Percentiles rank a stretch among this genome's conserved stretches.
phyloP scores from a whole-genome alignment of 2,329 filamentous ascomycete species.

The Tolypocladium capitatum region DNA sequence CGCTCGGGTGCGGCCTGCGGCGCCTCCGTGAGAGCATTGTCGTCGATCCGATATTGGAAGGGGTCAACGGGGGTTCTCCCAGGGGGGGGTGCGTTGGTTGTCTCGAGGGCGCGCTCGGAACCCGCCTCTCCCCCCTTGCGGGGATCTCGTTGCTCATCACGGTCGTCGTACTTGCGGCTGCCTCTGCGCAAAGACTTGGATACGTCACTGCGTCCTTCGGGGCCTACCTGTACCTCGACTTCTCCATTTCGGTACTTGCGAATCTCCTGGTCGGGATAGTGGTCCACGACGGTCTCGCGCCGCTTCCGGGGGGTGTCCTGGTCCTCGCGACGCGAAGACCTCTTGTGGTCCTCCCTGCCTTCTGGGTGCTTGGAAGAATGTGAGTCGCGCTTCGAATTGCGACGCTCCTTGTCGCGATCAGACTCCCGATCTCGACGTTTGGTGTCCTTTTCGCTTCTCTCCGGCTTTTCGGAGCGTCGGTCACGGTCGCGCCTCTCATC shows the following conservation, averaged over 20 bases:
- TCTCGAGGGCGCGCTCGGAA: conserved; percentile 11
- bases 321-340: conserved; percentile 19
- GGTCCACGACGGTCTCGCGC: conserved; percentile 13
- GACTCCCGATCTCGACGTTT: conserved; percentile 7
- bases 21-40: conserved; percentile 23
- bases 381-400: conserved; percentile 17
- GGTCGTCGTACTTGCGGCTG: conserved; percentile 10
- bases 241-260: conserved; percentile 13
- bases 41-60: conserved; percentile 43
- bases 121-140: conserved; percentile 14
- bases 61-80: conserved; percentile 32
- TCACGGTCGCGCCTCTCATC: conserved; percentile 10
- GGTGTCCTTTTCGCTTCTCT: conserved; percentile 8
- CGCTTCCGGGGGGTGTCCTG: conserved; percentile 16
- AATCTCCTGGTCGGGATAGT: conserved; percentile 10
- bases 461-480: conserved; percentile 3
- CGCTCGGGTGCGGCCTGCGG: conserved; percentile 10
- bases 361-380: conserved; percentile 15
- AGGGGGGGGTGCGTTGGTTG: conserved; percentile 9
- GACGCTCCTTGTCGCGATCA: conserved; percentile 12
- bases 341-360: conserved; percentile 15
- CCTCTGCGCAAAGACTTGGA: conserved; percentile 11
- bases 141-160: conserved; percentile 14
- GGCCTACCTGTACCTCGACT: conserved; percentile 14
- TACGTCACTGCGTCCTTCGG: conserved; percentile 14